These are phyloP conservation scores for Rhizopus sp. DNA, from an alignment of 371 early-diverging fungal genomes.

Conservation along the genomic window DNA sequence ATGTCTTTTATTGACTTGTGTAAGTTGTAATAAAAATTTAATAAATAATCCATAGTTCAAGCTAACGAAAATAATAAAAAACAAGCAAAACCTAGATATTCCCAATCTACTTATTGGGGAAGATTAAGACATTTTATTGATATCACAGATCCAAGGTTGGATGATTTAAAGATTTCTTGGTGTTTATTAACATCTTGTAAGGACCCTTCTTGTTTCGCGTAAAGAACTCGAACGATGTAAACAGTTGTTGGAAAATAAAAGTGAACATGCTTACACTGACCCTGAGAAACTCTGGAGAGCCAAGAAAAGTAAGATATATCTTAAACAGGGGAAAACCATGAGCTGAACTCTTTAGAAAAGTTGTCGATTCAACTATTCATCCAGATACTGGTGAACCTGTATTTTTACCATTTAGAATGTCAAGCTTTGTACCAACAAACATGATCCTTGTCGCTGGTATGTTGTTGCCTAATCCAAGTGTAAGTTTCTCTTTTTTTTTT, in stretches of 20 bases:
- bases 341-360: conserved; percentile 15
- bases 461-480: conserved; percentile 80
- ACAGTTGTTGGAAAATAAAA: conserved; percentile 53
- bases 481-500: conserved; percentile 30
- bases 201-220: conserved; percentile 66
- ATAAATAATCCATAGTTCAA: neutral
- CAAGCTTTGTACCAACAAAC: conserved; percentile 83
- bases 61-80: neutral
- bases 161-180: neutral
- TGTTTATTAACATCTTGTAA: conserved; percentile 9
- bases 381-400: conserved; percentile 83
- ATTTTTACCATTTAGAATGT: conserved; percentile 83
- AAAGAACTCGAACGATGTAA: conserved; percentile 62
- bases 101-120: conserved; percentile 73
- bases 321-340: too few species aligned
- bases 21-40: conserved; percentile 12
- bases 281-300: conserved; percentile 71
- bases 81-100: conserved; percentile 64
- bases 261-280: conserved; percentile 31
- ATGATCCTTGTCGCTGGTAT: conserved; percentile 80
- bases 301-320: conserved; percentile 57
- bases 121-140: conserved; percentile 75
- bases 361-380: conserved; percentile 79
- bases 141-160: conserved; percentile 70
- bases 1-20: conserved; percentile 28